phyloP scores from a whole-genome alignment of 345 rosid species.

The Rhodamnia rubescens region DNA sequence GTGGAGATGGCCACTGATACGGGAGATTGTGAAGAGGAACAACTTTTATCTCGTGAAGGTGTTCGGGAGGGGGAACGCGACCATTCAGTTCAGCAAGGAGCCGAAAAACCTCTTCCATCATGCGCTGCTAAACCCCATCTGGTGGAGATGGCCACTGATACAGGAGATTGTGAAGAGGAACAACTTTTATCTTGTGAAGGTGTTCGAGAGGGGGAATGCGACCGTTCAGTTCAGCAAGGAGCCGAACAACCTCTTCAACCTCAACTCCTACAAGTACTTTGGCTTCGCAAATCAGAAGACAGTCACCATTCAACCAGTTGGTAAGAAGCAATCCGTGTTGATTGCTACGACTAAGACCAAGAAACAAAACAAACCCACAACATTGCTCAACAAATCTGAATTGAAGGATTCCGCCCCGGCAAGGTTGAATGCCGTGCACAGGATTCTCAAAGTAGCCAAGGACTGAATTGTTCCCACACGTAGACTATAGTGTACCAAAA shows the following conservation, averaged over 20 bases:
- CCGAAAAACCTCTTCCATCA: constrained; percentile 33
- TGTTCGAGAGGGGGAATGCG: constrained; percentile 23
- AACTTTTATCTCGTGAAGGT: constrained; percentile 15
- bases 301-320: constrained; percentile 50
- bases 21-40: constrained; percentile 54
- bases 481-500: too few relatives aligned
- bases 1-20: constrained; percentile 34
- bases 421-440: constrained; percentile 63
- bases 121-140: not conserved
- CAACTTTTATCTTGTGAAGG: constrained; percentile 18
- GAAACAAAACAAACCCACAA: constrained; percentile 39
- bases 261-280: constrained; percentile 47
- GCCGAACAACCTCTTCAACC: constrained; percentile 45
- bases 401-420: constrained; percentile 78
- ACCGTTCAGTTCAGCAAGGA: constrained; percentile 46
- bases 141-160: constrained; percentile 30
- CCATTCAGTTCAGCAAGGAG: constrained; percentile 47
- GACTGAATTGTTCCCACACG: too few relatives aligned
- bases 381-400: constrained; percentile 43
- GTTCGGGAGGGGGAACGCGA: constrained; percentile 25
- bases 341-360: constrained; percentile 70
- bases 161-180: constrained; percentile 54
- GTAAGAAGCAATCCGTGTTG: constrained; percentile 44
- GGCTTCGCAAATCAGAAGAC: constrained; percentile 75
- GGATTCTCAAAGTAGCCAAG: constrained; percentile 65